Evolutionary conservation across 2,329 filamentous ascomycete genomes (phyloP).

Genomic region (Metarhizium humberi): DNA sequence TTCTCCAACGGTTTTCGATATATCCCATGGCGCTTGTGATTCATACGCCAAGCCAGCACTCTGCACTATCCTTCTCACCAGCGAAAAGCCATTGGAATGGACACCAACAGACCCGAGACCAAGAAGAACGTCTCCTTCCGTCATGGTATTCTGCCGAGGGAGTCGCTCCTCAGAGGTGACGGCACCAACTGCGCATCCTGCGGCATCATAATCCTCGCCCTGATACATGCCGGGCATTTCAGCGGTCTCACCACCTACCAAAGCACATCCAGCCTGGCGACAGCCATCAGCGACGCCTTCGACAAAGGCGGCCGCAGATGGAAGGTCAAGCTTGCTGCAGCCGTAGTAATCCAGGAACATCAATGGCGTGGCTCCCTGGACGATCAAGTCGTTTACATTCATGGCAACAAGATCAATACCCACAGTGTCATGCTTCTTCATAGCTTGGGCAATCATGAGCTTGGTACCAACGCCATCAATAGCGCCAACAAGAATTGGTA

Average conservation of each 20-base stretch:
- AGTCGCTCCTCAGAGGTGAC: slow-evolving; percentile 62
- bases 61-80: slow-evolving; percentile 84
- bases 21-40: slow-evolving; percentile 68
- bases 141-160: slow-evolving; percentile 69
- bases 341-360: slow-evolving; percentile 99
- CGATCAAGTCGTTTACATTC: slow-evolving; percentile 97
- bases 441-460: slow-evolving; percentile 86
- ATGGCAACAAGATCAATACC: slow-evolving; percentile 96
- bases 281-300: slow-evolving; percentile 85
- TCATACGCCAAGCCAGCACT: slow-evolving; percentile 61
- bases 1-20: slow-evolving; percentile 53
- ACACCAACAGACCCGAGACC: slow-evolving; percentile 79
- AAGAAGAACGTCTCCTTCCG: slow-evolving; percentile 72
- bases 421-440: slow-evolving; percentile 86
- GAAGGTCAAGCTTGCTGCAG: slow-evolving; percentile 76
- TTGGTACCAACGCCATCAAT: slow-evolving; percentile 97
- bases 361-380: slow-evolving; percentile 88
- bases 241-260: slow-evolving; percentile 95
- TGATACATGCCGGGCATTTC: slow-evolving; percentile 97
- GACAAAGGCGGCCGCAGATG: slow-evolving; percentile 75
- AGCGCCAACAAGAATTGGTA: slow-evolving; percentile 80
- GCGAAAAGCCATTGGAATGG: slow-evolving; percentile 95
- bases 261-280: slow-evolving; percentile 71
- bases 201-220: slow-evolving; percentile 84
- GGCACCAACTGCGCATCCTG: slow-evolving; percentile 80